Percentiles rank a stretch among this genome's conserved stretches.
Conservation (phyloP, 352 stramenopile genomes). For the Achlya hypogyna region DNA sequence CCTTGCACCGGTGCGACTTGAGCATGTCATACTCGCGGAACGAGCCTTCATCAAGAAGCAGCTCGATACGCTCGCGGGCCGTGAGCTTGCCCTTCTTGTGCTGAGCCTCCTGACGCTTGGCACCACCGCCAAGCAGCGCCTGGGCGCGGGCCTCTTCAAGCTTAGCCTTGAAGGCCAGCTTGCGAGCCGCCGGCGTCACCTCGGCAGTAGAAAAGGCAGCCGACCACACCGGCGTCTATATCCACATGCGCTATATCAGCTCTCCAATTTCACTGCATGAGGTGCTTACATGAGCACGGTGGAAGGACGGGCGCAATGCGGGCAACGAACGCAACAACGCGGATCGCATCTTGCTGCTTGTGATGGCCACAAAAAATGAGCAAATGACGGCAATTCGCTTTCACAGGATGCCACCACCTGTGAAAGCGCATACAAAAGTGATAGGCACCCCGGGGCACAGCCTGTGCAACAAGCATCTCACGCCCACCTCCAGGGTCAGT, state of each 20-base stretch:
- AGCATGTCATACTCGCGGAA: slow-evolving; percentile 96
- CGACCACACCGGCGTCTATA: slow-evolving; percentile 9
- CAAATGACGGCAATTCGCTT: slow-evolving; percentile 9
- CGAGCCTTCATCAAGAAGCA: slow-evolving; percentile 93
- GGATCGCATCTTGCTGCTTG: slow-evolving; percentile 16
- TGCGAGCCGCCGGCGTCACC: slow-evolving; percentile 47
- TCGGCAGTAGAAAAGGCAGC: slow-evolving; percentile 21
- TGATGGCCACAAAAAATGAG: slow-evolving; percentile 17
- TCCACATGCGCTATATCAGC: not conserved
- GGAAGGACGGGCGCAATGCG: not conserved
- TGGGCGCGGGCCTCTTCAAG: slow-evolving; percentile 55
- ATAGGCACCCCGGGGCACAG: not conserved
- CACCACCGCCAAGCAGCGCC: slow-evolving; percentile 84
- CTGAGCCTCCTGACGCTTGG: slow-evolving; percentile 78
- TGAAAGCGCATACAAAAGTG: not conserved
- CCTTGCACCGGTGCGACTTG: slow-evolving; percentile 93
- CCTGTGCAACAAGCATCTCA: not conserved
- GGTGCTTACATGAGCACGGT: not conserved
- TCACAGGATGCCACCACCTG: not conserved
- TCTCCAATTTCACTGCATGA: not conserved
- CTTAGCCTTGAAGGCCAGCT: slow-evolving; percentile 61
- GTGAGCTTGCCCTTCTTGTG: slow-evolving; percentile 96
- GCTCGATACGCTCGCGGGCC: slow-evolving; percentile 90
- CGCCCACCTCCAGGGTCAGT: no score
- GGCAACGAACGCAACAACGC: not conserved